Conservation (phyloP, 2,329 filamentous ascomycete species). For the Penicillium sp. region DNA sequence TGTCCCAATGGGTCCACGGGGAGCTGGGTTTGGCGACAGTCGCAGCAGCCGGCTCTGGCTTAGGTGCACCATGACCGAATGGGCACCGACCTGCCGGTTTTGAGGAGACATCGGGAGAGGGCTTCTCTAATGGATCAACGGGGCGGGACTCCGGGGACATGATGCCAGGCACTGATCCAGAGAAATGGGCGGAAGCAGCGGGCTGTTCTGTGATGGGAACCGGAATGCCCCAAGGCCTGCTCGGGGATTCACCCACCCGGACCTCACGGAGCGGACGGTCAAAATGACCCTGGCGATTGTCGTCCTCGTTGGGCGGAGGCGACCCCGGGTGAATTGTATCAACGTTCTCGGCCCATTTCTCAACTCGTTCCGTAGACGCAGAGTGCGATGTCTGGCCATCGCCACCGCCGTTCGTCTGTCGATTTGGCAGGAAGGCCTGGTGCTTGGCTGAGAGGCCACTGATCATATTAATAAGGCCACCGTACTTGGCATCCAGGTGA, state of each 20-base stretch:
- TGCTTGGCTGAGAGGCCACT: slow-evolving; percentile 84
- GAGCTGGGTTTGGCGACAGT: slow-evolving; percentile 4
- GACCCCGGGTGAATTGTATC: slow-evolving; percentile 50
- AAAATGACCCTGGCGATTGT: slow-evolving; percentile 69
- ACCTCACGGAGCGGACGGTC: slow-evolving; percentile 84
- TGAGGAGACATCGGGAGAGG: slow-evolving; percentile 13
- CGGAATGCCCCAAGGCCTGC: slow-evolving; percentile 86
- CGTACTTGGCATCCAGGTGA: slow-evolving; percentile 91
- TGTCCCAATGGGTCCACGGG: slow-evolving; percentile 13
- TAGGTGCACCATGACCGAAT: slow-evolving; percentile 32
- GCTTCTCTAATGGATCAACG: slow-evolving; percentile 11
- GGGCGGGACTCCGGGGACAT: slow-evolving; percentile 19
- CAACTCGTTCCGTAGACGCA: slow-evolving; percentile 67
- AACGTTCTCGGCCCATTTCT: slow-evolving; percentile 81
- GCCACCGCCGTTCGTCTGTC: slow-evolving; percentile 29
- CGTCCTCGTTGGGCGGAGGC: slow-evolving; percentile 46
- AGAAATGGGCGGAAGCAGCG: slow-evolving; percentile 30
- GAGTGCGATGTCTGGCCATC: slow-evolving; percentile 31
- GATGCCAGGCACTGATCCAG: slow-evolving; percentile 20
- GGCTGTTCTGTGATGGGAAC: slow-evolving; percentile 59
- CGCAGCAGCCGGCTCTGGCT: slow-evolving; percentile 1
- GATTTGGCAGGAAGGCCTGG: slow-evolving; percentile 73
- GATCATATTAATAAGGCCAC: slow-evolving; percentile 90
- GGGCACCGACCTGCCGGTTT: slow-evolving; percentile 35
- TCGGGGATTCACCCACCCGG: slow-evolving; percentile 89